Conservation (phyloP, 2,329 filamentous ascomycete species). For the Cryphonectria japonica region DNA sequence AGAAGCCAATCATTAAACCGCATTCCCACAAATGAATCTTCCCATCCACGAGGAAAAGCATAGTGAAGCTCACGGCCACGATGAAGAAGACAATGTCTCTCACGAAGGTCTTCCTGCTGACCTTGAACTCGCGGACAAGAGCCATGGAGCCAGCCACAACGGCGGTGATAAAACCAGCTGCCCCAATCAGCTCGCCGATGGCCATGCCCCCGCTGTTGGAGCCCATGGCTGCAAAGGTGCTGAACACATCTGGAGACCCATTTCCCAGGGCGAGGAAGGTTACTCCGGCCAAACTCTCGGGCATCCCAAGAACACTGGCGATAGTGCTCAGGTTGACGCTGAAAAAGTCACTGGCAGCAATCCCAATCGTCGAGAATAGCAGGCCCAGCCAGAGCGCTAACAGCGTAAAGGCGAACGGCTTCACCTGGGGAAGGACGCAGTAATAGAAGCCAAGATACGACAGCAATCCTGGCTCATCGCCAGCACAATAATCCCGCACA, state of each 20-base stretch:
- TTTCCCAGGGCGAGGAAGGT: constrained; percentile 97
- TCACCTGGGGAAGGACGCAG: constrained; percentile 70
- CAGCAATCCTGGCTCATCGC: constrained; percentile 87
- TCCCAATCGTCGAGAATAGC: constrained; percentile 95
- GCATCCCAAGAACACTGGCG: constrained; percentile 84
- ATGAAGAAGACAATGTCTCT: constrained; percentile 94
- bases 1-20: constrained; percentile 85
- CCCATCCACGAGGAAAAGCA: constrained; percentile 86
- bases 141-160: constrained; percentile 98
- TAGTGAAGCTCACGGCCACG: constrained; percentile 81
- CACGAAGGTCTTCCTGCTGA: constrained; percentile 86
- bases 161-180: constrained; percentile 92
- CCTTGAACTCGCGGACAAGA: constrained; percentile 90
- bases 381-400: constrained; percentile 83
- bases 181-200: constrained; percentile 91
- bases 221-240: constrained; percentile 96
- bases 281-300: constrained; percentile 93
- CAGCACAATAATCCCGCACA: constrained; percentile 77
- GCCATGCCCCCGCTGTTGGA: constrained; percentile 97
- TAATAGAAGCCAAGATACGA: constrained; percentile 92
- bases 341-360: constrained; percentile 97
- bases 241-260: constrained; percentile 97
- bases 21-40: constrained; percentile 88
- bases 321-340: constrained; percentile 96
- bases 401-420: constrained; percentile 77